Percentiles rank a stretch among this genome's conserved stretches.
These are phyloP conservation scores for Neopestalotiopsis rosae DNA, from an alignment of 2,329 filamentous ascomycete genomes.

Conservation along the genomic window DNA sequence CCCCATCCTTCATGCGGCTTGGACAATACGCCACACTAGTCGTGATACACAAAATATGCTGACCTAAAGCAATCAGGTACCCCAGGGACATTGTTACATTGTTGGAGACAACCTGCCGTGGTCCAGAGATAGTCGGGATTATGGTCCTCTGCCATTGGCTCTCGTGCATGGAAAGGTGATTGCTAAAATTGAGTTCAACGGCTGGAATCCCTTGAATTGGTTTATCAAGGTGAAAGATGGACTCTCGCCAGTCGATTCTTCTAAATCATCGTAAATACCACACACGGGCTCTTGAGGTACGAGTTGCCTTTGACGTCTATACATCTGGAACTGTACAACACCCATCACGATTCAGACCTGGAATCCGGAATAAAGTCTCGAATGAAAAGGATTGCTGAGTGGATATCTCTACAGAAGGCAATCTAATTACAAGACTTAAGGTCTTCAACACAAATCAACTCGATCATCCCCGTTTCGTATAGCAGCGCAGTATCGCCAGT, in stretches of 20 bases:
- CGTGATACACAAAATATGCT: constrained; percentile 3
- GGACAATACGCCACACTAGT: neutral
- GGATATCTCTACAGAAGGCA: constrained; percentile 18
- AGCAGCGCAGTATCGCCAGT: neutral
- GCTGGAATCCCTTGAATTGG: constrained; percentile 54
- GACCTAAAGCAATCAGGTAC: constrained; percentile 63
- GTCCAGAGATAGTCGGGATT: constrained; percentile 85
- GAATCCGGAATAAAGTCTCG: neutral
- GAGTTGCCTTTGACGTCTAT: neutral
- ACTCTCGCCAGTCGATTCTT: constrained; percentile 35
- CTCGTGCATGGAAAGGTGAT: constrained; percentile 85
- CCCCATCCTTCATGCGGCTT: neutral
- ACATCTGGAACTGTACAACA: neutral
- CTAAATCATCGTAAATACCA: neutral
- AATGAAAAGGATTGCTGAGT: neutral
- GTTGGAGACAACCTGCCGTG: constrained; percentile 85
- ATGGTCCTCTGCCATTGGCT: constrained; percentile 84
- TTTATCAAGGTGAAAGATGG: constrained; percentile 55
- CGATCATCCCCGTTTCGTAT: neutral
- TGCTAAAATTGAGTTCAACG: constrained; percentile 48
- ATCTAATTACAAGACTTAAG: constrained; percentile 20
- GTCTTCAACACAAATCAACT: neutral
- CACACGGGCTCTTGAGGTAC: too few relatives aligned
- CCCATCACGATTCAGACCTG: too few relatives aligned
- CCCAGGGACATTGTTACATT: constrained; percentile 90